Evolutionary conservation across 2,329 filamentous ascomycete species (phyloP).

Genomic region (Sporothrix phasma): DNA sequence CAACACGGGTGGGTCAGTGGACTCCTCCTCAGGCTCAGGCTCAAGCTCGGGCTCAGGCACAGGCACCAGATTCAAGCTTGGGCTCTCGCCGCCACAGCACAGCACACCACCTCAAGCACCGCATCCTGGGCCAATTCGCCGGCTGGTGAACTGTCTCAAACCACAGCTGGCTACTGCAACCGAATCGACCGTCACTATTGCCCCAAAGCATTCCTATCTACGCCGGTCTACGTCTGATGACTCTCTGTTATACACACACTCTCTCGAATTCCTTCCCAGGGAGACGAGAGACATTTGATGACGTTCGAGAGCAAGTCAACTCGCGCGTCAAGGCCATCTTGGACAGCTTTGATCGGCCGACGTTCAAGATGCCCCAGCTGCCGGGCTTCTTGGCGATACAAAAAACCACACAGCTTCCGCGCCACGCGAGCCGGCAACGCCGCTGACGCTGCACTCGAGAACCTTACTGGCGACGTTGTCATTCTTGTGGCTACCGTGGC

Average conservation of each 20-base stretch:
- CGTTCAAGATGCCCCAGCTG: constrained; percentile 59
- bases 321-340: constrained; percentile 81
- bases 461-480: constrained; percentile 74
- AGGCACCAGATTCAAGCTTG: background rate
- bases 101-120: background rate
- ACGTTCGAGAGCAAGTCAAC: constrained; percentile 78
- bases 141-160: background rate
- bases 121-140: background rate
- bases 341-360: constrained; percentile 73
- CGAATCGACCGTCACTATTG: constrained; percentile 19
- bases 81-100: background rate
- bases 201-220: constrained; percentile 31
- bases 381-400: constrained; percentile 30
- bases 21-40: too few species aligned
- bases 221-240: constrained; percentile 64
- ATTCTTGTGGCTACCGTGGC: constrained; percentile 80
- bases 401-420: background rate
- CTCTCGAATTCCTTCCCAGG: constrained; percentile 71
- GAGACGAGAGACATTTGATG: constrained; percentile 70
- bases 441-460: constrained; percentile 47
- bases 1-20: too few species aligned
- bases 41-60: too few species aligned
- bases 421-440: constrained; percentile 9
- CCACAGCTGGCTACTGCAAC: background rate
- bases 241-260: constrained; percentile 64